Conservation (phyloP, 202 grass and related monocot species). For the Musa balbisiana region DNA sequence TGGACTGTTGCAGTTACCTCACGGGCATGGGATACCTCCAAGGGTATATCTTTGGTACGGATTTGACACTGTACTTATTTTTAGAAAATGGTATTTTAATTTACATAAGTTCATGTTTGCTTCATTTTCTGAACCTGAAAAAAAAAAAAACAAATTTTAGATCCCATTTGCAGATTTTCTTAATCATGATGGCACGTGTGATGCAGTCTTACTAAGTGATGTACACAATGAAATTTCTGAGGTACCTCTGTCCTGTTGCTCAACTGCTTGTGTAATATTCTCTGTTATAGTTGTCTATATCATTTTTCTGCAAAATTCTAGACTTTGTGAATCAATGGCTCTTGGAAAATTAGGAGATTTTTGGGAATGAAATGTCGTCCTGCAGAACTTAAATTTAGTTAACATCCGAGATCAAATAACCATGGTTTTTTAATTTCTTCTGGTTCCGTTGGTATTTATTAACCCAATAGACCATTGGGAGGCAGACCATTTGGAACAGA, state of each 20-base stretch:
- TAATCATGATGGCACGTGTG: constrained; percentile 54
- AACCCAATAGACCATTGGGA: no score
- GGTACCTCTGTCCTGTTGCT: constrained; percentile 35
- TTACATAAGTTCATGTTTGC: not conserved
- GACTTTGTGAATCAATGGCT: not conserved
- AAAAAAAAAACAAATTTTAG: constrained; percentile 40
- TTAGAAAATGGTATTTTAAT: constrained; percentile 15
- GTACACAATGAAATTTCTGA: constrained; percentile 51
- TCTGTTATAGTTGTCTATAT: constrained; percentile 4
- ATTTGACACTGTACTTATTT: constrained; percentile 1
- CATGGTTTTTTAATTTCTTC: not conserved
- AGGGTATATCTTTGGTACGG: constrained; percentile 70
- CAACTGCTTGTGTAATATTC: not conserved
- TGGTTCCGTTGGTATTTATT: no score
- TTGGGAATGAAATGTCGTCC: not conserved
- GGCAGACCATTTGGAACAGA: no score
- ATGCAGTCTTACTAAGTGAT: constrained; percentile 45
- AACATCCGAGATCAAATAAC: not conserved
- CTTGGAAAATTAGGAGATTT: not conserved
- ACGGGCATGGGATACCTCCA: constrained; percentile 54
- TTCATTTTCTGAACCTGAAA: constrained; percentile 27
- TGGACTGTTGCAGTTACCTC: constrained; percentile 58
- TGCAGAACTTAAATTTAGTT: not conserved
- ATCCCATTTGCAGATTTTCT: constrained; percentile 97
- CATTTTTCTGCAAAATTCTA: not conserved